A percentile compares a stretch with the other conserved stretches of the same genome.
Evolutionary conservation across 148 eudicot species (phyloP).

Genomic region (Chenopodium berlandieri): DNA sequence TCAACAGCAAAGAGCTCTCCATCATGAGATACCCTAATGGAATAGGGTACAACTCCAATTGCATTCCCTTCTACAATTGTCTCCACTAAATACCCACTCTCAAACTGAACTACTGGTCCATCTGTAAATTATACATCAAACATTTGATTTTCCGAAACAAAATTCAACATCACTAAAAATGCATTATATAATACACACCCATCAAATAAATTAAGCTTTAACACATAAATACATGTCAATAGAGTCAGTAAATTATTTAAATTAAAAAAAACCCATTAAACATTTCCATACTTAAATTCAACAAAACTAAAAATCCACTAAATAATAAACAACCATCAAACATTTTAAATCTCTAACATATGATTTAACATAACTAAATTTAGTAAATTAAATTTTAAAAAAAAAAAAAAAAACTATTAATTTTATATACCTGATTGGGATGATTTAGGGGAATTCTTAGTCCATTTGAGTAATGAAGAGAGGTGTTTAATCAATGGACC

Average conservation of each 20-base stretch:
- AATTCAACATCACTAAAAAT: not conserved
- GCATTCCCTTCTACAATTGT: constrained; percentile 93
- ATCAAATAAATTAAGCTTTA: not conserved
- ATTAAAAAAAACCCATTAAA: constrained; percentile 8
- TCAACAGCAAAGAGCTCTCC: constrained; percentile 98
- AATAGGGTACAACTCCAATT: constrained; percentile 78
- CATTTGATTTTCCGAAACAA: not conserved
- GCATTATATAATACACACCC: not conserved
- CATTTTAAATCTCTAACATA: not conserved
- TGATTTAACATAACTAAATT: not conserved
- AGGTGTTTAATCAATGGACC: constrained; percentile 73
- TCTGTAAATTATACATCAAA: constrained; percentile 34
- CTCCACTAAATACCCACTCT: constrained; percentile 86
- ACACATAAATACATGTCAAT: not conserved
- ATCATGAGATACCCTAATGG: constrained; percentile 75
- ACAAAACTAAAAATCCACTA: no score
- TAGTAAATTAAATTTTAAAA: not conserved
- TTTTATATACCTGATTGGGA: constrained; percentile 59
- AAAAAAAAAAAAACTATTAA: constrained; percentile 34
- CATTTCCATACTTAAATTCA: not conserved
- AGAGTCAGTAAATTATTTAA: not conserved
- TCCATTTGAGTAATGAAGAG: constrained; percentile 70
- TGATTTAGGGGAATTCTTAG: constrained; percentile 63
- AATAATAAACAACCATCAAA: constrained; percentile 11
- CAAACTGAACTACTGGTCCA: constrained; percentile 83